Evolutionary conservation across 2,329 filamentous ascomycete species (phyloP).

Genomic region (Alternaria brassicae): DNA sequence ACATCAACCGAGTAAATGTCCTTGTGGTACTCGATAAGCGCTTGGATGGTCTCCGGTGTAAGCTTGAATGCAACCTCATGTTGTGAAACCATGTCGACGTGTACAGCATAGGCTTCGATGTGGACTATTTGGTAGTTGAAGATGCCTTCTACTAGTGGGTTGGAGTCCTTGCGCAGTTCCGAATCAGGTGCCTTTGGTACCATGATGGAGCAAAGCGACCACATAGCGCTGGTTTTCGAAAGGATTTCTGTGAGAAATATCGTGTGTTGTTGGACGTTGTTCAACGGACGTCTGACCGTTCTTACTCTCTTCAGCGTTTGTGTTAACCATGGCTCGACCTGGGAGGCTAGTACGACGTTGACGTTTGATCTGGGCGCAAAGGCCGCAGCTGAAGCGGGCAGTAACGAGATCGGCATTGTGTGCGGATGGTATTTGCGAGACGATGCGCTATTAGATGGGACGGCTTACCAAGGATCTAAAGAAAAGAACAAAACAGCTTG

Average conservation of each 20-base stretch:
- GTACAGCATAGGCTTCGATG: constrained; percentile 95
- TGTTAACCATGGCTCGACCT: constrained; percentile 95
- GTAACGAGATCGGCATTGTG: constrained; percentile 85
- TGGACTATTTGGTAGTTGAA: constrained; percentile 94
- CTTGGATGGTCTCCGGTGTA: constrained; percentile 90
- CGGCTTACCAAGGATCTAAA: constrained; percentile 42
- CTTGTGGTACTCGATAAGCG: constrained; percentile 93
- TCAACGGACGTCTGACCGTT: constrained; percentile 92
- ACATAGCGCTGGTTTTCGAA: constrained; percentile 88
- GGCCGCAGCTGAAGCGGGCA: constrained; percentile 93
- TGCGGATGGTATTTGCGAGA: constrained; percentile 38
- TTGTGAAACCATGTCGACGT: constrained; percentile 97
- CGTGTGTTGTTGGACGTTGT: constrained; percentile 94
- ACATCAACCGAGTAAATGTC: constrained; percentile 91
- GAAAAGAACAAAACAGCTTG: constrained; percentile 32
- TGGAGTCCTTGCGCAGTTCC: constrained; percentile 80
- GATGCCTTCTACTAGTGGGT: constrained; percentile 83
- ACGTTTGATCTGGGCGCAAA: constrained; percentile 93
- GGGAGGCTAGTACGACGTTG: constrained; percentile 90
- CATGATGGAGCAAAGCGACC: constrained; percentile 93
- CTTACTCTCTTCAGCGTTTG: constrained; percentile 97
- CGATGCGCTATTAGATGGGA: constrained; percentile 46
- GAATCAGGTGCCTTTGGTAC: constrained; percentile 86
- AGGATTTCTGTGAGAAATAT: constrained; percentile 93
- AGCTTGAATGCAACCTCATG: constrained; percentile 99